Conservation (phyloP, 2,329 filamentous ascomycete genomes). For the Lizonia empirigonia region DNA sequence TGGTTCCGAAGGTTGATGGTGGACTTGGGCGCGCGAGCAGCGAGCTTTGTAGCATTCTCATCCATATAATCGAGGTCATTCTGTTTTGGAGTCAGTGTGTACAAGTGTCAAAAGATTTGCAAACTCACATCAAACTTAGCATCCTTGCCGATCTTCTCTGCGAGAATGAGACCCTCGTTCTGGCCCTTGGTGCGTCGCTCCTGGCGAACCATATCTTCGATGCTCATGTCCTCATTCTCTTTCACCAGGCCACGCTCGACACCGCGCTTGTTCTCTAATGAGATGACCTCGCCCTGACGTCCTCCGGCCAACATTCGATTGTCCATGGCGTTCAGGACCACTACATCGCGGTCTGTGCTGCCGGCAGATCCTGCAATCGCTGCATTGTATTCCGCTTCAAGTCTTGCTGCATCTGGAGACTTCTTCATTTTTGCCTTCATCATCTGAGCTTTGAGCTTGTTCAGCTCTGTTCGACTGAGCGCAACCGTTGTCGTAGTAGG, state of each 20-base stretch:
- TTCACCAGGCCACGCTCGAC: conserved; percentile 82
- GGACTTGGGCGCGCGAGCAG: conserved; percentile 83
- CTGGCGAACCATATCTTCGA: conserved; percentile 96
- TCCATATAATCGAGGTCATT: conserved; percentile 96
- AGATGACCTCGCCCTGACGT: conserved; percentile 74
- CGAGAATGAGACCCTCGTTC: conserved; percentile 78
- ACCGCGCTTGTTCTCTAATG: conserved; percentile 79
- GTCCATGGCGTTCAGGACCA: conserved; percentile 86
- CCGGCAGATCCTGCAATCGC: conserved; percentile 68
- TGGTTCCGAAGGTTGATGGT: conserved; percentile 86
- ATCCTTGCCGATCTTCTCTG: conserved; percentile 94
- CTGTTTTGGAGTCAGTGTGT: conserved; percentile 38
- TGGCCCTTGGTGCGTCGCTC: conserved; percentile 84
- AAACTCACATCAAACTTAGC: conserved; percentile 73
- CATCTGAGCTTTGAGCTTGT: conserved; percentile 88
- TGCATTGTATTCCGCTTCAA: conserved; percentile 83
- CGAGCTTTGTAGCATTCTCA: conserved; percentile 90
- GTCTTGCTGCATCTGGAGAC: conserved; percentile 72
- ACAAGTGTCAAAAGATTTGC: background rate
- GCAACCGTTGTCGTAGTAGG: conserved; percentile 55
- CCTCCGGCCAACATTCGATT: conserved; percentile 86
- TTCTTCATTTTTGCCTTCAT: conserved; percentile 92
- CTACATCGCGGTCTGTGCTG: conserved; percentile 66
- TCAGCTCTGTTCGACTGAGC: conserved; percentile 79
- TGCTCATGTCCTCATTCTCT: conserved; percentile 93